A percentile compares a stretch with the other conserved stretches of the same genome.
These are phyloP conservation scores for Teunomyces tritomae DNA, from an alignment of 805 yeast species.

Conservation along the genomic window DNA sequence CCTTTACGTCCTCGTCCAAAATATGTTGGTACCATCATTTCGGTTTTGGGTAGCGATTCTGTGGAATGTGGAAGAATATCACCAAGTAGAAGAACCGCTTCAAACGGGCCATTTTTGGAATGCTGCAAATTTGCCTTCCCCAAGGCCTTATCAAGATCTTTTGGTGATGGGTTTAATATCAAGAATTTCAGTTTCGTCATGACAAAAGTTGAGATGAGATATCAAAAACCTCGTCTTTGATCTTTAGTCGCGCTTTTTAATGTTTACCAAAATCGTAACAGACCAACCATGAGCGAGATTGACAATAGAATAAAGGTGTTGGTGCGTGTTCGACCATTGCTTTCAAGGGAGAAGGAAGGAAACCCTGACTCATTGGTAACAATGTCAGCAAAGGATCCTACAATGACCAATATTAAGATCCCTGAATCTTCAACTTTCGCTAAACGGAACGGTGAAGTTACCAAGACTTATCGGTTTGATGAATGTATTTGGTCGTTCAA, in stretches of 20 bases:
- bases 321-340: slow-evolving; percentile 52
- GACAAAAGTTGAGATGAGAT: neutral
- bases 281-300: neutral
- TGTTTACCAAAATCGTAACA: neutral
- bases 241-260: neutral
- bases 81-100: slow-evolving; percentile 52
- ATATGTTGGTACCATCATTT: slow-evolving; percentile 22
- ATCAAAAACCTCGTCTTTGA: neutral
- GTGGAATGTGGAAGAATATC: slow-evolving; percentile 26
- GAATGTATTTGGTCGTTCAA: slow-evolving; percentile 50
- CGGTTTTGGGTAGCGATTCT: slow-evolving; percentile 17
- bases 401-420: slow-evolving; percentile 16
- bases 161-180: slow-evolving; percentile 45
- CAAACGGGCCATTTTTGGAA: slow-evolving; percentile 66
- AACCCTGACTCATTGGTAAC: slow-evolving; percentile 22
- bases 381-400: slow-evolving; percentile 27
- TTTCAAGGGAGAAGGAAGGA: slow-evolving; percentile 25
- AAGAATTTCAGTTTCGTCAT: slow-evolving; percentile 31
- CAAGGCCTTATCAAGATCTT: slow-evolving; percentile 42
- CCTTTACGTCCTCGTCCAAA: slow-evolving; percentile 22
- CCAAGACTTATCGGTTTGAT: slow-evolving; percentile 49
- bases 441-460: slow-evolving; percentile 9
- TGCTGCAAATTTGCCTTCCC: slow-evolving; percentile 48
- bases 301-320: slow-evolving; percentile 41
- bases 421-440: slow-evolving; percentile 22